These are phyloP conservation scores for Tieghemiomyces parasiticus DNA, from an alignment of 192 early-diverging fungal genomes.

Conservation along the genomic window DNA sequence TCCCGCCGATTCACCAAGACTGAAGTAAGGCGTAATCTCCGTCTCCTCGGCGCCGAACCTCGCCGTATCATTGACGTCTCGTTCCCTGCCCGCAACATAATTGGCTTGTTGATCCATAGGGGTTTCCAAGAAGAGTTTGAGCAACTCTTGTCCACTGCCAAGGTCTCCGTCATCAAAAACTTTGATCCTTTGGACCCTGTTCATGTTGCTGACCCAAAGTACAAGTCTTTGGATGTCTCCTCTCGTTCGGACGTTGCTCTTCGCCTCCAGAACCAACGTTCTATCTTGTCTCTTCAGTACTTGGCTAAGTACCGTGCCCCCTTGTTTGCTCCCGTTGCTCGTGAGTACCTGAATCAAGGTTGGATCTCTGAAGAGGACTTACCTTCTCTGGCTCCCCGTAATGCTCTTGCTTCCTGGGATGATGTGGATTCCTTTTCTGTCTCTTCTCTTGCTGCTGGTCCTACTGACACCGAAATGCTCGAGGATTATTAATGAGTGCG, in stretches of 20 bases:
- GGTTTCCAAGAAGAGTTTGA: neutral
- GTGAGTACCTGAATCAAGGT: neutral
- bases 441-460: neutral
- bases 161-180: neutral
- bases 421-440: neutral
- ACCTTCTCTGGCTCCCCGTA: neutral
- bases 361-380: conserved; percentile 7
- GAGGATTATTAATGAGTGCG: conserved; percentile 1
- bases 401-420: conserved; percentile 1
- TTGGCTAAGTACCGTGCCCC: neutral
- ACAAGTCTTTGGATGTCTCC: neutral
- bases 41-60: neutral
- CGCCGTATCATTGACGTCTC: neutral
- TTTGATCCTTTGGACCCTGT: conserved; percentile 1
- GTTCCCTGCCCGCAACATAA: neutral
- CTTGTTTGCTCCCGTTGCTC: neutral
- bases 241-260: neutral
- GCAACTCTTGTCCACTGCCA: neutral
- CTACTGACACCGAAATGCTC: neutral
- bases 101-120: neutral
- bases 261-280: neutral
- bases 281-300: neutral
- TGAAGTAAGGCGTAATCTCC: neutral
- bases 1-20: neutral
- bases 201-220: conserved; percentile 3